Evolutionary conservation across 1,284 basidiomycete genomes (phyloP).

Genomic region (Ceraceosorus guamensis): DNA sequence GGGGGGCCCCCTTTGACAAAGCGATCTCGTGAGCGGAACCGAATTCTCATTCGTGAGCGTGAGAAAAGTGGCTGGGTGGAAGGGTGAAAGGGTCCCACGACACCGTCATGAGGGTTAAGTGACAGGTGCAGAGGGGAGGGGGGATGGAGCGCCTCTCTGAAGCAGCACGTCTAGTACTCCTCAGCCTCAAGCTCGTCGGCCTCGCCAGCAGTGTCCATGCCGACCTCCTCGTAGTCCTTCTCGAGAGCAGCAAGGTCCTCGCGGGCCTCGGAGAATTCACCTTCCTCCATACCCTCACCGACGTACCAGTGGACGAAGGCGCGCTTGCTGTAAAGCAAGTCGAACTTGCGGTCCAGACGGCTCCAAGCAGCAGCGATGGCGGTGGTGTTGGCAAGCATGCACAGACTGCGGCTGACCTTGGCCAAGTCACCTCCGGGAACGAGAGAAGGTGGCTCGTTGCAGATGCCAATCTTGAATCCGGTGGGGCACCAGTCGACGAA

Average conservation of each 20-base stretch:
- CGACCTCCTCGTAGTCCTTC: constrained; percentile 63
- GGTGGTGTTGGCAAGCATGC: constrained; percentile 94
- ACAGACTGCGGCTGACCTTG: constrained; percentile 84
- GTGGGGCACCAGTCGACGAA: constrained; percentile 96
- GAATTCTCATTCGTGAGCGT: too few species aligned
- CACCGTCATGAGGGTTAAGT: too few species aligned
- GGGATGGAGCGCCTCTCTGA: too few species aligned
- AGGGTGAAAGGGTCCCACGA: too few species aligned
- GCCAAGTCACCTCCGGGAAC: constrained; percentile 86
- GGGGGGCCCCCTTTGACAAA: too few species aligned
- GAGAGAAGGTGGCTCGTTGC: constrained; percentile 84
- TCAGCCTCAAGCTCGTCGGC: constrained; percentile 56
- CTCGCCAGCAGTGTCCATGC: constrained; percentile 76
- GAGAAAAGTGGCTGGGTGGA: too few species aligned
- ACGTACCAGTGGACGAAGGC: constrained; percentile 58
- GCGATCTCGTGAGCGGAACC: too few species aligned
- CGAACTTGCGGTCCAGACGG: constrained; percentile 97
- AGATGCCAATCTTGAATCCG: constrained; percentile 91
- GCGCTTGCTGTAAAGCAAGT: constrained; percentile 63
- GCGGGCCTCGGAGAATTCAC: constrained; percentile 94
- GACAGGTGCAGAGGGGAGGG: too few species aligned
- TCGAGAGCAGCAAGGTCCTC: constrained; percentile 95
- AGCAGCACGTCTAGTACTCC: constrained; percentile 30
- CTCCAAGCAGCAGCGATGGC: constrained; percentile 91
- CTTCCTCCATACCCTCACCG: constrained; percentile 98